phyloP scores from a whole-genome alignment of 345 rosid genomes.

The Citrus hindsii region DNA sequence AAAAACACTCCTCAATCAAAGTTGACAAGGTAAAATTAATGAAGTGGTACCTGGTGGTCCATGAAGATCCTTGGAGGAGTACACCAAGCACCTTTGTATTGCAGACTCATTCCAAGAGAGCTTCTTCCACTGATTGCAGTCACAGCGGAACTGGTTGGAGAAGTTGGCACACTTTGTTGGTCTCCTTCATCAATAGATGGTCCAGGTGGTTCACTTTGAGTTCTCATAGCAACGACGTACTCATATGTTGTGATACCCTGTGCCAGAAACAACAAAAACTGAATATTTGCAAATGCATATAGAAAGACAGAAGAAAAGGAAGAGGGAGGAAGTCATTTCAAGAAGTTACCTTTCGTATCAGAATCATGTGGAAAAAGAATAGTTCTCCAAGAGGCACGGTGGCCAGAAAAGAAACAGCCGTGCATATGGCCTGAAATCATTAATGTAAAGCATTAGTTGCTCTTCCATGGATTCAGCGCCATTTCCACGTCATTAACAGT shows the following conservation, averaged over 20 bases:
- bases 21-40: neutral
- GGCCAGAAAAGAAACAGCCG: slow-evolving; percentile 76
- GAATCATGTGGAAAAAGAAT: slow-evolving; percentile 84
- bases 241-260: slow-evolving; percentile 96
- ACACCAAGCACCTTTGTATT: slow-evolving; percentile 87
- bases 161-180: slow-evolving; percentile 64
- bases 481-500: neutral
- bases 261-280: slow-evolving; percentile 13
- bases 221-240: slow-evolving; percentile 91
- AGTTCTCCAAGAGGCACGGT: slow-evolving; percentile 83
- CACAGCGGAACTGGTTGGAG: slow-evolving; percentile 84
- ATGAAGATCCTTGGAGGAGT: slow-evolving; percentile 97
- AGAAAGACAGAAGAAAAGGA: neutral
- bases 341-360: slow-evolving; percentile 68
- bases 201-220: slow-evolving; percentile 76
- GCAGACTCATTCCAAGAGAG: slow-evolving; percentile 83
- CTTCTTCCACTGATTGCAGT: slow-evolving; percentile 84
- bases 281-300: slow-evolving; percentile 8
- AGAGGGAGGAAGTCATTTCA: neutral
- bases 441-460: slow-evolving; percentile 1
- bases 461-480: neutral
- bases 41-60: slow-evolving; percentile 70
- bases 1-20: neutral
- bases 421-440: slow-evolving; percentile 65
- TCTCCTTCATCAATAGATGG: slow-evolving; percentile 68